Conservation (phyloP, 495 filamentous ascomycete genomes). For the Cetradonia linearis region DNA sequence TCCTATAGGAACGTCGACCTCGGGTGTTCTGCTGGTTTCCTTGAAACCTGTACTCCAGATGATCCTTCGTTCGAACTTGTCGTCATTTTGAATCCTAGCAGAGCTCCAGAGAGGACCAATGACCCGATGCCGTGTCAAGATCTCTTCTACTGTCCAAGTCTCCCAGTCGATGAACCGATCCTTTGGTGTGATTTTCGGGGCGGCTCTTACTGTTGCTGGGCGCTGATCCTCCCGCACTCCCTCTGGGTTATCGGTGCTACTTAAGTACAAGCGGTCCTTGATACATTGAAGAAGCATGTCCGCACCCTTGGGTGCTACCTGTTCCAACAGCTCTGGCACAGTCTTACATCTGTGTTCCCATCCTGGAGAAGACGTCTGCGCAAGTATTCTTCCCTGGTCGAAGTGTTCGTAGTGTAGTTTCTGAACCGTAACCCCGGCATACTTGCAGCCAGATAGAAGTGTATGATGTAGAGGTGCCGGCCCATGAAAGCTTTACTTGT, state of each 20-base stretch:
- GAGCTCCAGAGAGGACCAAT: slow-evolving; percentile 48
- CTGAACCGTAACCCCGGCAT: slow-evolving; percentile 71
- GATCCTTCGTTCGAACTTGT: slow-evolving; percentile 13
- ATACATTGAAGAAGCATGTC: slow-evolving; percentile 53
- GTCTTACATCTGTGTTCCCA: slow-evolving; percentile 39
- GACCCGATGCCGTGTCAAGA: slow-evolving; percentile 40
- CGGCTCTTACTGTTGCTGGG: slow-evolving; percentile 25
- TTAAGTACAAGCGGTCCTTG: slow-evolving; percentile 48
- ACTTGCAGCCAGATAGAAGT: slow-evolving; percentile 45
- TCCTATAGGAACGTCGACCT: slow-evolving; percentile 6
- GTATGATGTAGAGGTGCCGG: slow-evolving; percentile 73
- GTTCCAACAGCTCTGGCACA: slow-evolving; percentile 33
- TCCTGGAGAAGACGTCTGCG: slow-evolving; percentile 50
- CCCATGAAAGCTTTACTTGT: slow-evolving; percentile 51
- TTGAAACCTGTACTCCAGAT: slow-evolving; percentile 25
- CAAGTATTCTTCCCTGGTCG: slow-evolving; percentile 65
- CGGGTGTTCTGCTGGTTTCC: not conserved
- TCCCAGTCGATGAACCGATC: slow-evolving; percentile 46
- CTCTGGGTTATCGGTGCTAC: slow-evolving; percentile 3
- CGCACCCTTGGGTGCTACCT: slow-evolving; percentile 42
- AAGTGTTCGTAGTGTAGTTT: slow-evolving; percentile 66
- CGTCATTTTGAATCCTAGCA: slow-evolving; percentile 15
- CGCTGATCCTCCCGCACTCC: slow-evolving; percentile 19
- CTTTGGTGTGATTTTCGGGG: slow-evolving; percentile 43
- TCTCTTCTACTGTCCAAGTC: slow-evolving; percentile 38